Base-by-base conservation (phyloP, 345 rosid species). In the Lagerstroemia speciosa region DNA sequence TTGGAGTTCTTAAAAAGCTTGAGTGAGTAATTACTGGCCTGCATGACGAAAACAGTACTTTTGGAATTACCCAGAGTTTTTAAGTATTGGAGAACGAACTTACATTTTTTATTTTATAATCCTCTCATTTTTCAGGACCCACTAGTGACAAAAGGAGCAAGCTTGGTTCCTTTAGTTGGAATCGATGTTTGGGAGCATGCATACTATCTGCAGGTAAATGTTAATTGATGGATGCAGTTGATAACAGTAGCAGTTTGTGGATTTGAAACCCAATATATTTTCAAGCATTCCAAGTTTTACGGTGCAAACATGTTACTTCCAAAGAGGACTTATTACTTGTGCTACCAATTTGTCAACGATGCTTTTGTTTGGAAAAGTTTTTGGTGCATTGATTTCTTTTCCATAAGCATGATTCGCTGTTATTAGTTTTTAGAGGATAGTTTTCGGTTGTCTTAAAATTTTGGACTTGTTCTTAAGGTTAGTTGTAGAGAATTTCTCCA, bases 171-270 rank as follows among this genome's bases (percentile, higher is more conserved):
- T 57, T 73, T 94, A 75, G 82, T 94, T 65, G 99, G 99, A 15
- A 78, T 94, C 72, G 97, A 94, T 82, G 99, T 91, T 36, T 94
- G 98, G 99, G 99, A 94, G 84, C 99, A 94, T 77, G 99, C 98
- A 38, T 94, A 94, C 83, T 94, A 94, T 76, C 78, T 94, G 41
- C 99, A 94, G 95, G 99, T 94, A 76, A n/a, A 76, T 60, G 8
- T 58, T 34, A 26, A 2, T 12, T 58, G 9, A 2, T 58, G 24
- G 24, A 9, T 6, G 24, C 55, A 9, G 20, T 48, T 48, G 24
- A 19, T 48, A 16, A 22, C 26, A 48, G 5, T 48, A 22, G 55
- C 55, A 48, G 17, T 48, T 16, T 7, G 55, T 19, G 4, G 19
- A 48, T 48, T 48, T 6, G 55, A 48, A 5, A 48, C 55, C 55